Conservation (phyloP, 1,284 basidiomycete genomes). For the Baeospora myosura region DNA sequence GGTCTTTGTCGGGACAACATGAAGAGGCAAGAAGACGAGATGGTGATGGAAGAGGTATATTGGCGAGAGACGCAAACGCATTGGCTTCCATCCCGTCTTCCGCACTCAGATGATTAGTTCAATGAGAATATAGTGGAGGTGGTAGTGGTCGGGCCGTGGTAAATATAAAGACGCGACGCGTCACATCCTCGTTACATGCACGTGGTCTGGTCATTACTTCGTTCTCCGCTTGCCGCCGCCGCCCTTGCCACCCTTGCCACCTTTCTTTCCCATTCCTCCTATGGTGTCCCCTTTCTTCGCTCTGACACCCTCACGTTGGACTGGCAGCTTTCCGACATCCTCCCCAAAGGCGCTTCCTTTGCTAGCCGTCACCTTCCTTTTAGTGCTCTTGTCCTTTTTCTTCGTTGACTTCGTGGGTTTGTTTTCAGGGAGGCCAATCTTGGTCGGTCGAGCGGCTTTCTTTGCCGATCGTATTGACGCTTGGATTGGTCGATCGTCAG, state of each 20-base stretch:
- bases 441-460: conserved; percentile 56
- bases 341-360: conserved; percentile 30
- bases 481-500: conserved; percentile 47
- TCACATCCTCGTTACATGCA: no score
- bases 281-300: conserved; percentile 42
- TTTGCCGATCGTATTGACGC: conserved; percentile 84
- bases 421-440: conserved; percentile 27
- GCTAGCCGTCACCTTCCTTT: conserved; percentile 17
- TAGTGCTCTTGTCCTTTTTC: conserved; percentile 17
- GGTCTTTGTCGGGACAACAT: conserved; percentile 81
- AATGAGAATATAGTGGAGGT: no score
- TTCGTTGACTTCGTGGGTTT: conserved; percentile 13
- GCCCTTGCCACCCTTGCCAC: conserved; percentile 17
- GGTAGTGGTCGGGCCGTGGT: no score
- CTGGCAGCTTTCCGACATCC: conserved; percentile 32
- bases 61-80: conserved; percentile 52
- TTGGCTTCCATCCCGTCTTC: conserved; percentile 42
- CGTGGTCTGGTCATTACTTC: no score
- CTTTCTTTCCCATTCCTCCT: conserved; percentile 44
- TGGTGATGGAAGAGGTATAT: conserved; percentile 45
- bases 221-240: no score
- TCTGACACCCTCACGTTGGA: conserved; percentile 33
- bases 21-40: conserved; percentile 54
- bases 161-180: no score
- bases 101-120: no score